Evolutionary conservation across 345 rosid genomes (phyloP).

Genomic region (Turnera subulata): DNA sequence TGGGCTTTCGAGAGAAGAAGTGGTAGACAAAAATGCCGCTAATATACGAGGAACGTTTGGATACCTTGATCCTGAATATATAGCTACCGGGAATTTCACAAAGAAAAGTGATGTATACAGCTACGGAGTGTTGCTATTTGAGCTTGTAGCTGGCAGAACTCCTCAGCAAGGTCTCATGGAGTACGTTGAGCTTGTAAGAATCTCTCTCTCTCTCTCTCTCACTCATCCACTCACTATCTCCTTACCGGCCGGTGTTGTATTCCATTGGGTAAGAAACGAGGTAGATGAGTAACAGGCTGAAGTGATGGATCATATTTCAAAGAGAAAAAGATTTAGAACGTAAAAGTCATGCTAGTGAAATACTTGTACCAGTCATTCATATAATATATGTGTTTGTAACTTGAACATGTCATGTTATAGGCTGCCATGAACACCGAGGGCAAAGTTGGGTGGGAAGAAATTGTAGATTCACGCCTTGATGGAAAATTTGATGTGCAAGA

Average conservation of each 20-base stretch:
- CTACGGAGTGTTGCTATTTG: conserved; percentile 91
- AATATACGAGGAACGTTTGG: conserved; percentile 91
- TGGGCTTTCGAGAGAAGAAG: conserved; percentile 97
- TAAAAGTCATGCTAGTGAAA: neutral
- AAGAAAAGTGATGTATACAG: conserved; percentile 98
- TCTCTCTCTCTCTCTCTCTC: conserved; percentile 6
- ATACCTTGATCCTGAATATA: conserved; percentile 95
- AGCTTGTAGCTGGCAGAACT: conserved; percentile 89
- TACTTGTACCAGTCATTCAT: neutral
- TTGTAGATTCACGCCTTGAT: conserved; percentile 73
- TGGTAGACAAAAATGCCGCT: conserved; percentile 71
- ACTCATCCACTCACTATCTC: too few species aligned
- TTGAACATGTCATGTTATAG: conserved; percentile 28
- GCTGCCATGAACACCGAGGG: conserved; percentile 87
- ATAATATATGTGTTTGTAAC: neutral
- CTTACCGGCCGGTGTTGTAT: too few species aligned
- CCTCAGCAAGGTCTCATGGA: conserved; percentile 98
- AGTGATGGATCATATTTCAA: too few species aligned
- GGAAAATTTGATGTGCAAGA: conserved; percentile 68
- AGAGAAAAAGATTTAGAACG: too few species aligned
- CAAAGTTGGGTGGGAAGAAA: conserved; percentile 97
- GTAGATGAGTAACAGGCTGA: too few species aligned
- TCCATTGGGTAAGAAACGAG: too few species aligned
- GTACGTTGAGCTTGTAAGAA: conserved; percentile 77
- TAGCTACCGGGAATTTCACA: conserved; percentile 74